A percentile compares a stretch with the other conserved stretches of the same genome.
phyloP scores from a whole-genome alignment of 768 basidiomycete genomes.

The Russula brevipes region DNA sequence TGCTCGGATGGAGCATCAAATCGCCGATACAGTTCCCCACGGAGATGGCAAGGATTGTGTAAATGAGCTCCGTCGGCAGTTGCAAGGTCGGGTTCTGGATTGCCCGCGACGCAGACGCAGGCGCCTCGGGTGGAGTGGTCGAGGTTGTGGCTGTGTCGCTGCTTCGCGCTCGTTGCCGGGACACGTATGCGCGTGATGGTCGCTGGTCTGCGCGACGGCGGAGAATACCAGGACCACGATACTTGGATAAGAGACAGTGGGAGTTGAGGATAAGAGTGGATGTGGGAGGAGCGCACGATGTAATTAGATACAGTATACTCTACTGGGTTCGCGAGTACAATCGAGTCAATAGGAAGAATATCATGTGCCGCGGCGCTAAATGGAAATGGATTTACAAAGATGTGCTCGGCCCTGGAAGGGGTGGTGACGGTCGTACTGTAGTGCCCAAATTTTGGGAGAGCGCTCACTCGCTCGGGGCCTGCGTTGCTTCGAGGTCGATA shows the following conservation, averaged over 20 bases:
- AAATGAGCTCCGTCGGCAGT: constrained; percentile 22
- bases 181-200: not conserved
- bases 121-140: not conserved
- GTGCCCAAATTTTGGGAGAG: too few species aligned
- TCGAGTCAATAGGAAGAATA: too few species aligned
- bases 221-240: not conserved
- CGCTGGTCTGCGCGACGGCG: not conserved
- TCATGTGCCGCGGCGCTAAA: too few species aligned
- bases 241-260: not conserved
- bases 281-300: not conserved
- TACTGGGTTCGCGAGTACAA: too few species aligned
- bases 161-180: constrained; percentile 6
- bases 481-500: too few species aligned
- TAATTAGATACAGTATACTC: too few species aligned
- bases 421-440: too few species aligned
- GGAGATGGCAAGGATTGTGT: constrained; percentile 13
- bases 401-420: too few species aligned
- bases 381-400: too few species aligned
- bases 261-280: not conserved
- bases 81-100: not conserved
- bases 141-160: not conserved
- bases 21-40: constrained; percentile 19
- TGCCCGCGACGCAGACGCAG: not conserved
- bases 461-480: too few species aligned
- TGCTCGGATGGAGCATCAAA: constrained; percentile 18